These are phyloP conservation scores for Parmelia sp. DNA, from an alignment of 495 filamentous ascomycete species.

Conservation along the genomic window DNA sequence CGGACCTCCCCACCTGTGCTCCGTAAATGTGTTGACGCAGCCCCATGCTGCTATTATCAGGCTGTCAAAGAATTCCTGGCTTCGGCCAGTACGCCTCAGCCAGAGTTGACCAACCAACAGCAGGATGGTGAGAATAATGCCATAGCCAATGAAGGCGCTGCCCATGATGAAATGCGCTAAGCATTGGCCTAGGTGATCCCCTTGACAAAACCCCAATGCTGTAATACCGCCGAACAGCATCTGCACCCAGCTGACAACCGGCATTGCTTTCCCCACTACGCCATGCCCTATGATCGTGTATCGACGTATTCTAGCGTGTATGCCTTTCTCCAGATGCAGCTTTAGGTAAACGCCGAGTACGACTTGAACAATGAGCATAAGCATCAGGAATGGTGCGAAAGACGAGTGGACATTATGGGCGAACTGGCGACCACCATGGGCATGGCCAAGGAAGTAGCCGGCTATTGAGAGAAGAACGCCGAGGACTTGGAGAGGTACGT, in stretches of 20 bases:
- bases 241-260: constrained; percentile 82
- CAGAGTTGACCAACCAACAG: constrained; percentile 83
- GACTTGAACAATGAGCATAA: constrained; percentile 70
- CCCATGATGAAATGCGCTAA: constrained; percentile 98
- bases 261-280: constrained; percentile 78
- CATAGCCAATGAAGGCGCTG: constrained; percentile 90
- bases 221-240: constrained; percentile 97
- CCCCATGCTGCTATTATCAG: constrained; percentile 89
- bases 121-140: constrained; percentile 77
- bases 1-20: constrained; percentile 82
- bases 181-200: constrained; percentile 88
- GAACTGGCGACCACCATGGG: constrained; percentile 85
- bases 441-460: constrained; percentile 86
- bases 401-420: constrained; percentile 72
- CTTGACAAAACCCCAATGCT: constrained; percentile 86
- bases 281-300: constrained; percentile 68
- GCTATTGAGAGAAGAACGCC: constrained; percentile 68
- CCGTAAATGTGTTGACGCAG: constrained; percentile 95
- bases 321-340: constrained; percentile 76
- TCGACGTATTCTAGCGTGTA: constrained; percentile 70
- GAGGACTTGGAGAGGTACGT: constrained; percentile 80
- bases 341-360: constrained; percentile 80
- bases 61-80: constrained; percentile 97
- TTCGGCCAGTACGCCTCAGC: constrained; percentile 75
- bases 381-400: constrained; percentile 73